phyloP scores from a whole-genome alignment of 257 asterid species.

The Asclepias syriaca region DNA sequence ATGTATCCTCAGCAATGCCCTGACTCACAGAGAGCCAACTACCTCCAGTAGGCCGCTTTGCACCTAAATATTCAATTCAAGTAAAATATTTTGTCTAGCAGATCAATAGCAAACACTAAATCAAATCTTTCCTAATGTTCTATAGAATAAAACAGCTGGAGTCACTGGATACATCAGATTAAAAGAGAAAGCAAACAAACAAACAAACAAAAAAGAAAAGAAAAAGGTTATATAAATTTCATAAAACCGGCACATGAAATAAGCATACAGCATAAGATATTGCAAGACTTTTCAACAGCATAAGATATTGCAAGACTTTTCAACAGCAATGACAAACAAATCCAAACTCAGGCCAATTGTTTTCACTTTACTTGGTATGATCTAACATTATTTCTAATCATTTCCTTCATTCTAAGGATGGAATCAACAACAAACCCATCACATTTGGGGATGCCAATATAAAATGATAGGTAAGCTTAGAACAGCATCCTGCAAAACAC shows the following conservation, averaged over 20 bases:
- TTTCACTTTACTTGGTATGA: not conserved
- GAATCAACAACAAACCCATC: not conserved
- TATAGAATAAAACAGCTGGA: not conserved
- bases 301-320: not conserved
- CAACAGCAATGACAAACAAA: not conserved
- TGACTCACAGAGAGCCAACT: slow-evolving; percentile 95
- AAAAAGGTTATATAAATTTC: not conserved
- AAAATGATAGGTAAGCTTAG: not conserved
- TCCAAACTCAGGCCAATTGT: not conserved
- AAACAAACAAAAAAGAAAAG: not conserved
- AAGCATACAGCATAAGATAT: not conserved
- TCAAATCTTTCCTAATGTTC: not conserved
- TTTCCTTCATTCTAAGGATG: not conserved
- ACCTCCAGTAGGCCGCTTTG: slow-evolving; percentile 64
- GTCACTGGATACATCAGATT: not conserved
- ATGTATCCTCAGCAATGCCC: slow-evolving; percentile 90
- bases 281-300: not conserved
- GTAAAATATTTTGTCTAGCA: not conserved
- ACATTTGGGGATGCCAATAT: not conserved
- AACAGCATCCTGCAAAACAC: not conserved
- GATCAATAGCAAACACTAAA: not conserved
- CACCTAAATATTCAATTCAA: slow-evolving; percentile 36
- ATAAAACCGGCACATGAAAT: not conserved
- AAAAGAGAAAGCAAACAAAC: not conserved
- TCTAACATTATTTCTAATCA: not conserved